A percentile compares a stretch with the other conserved stretches of the same genome.
These are phyloP conservation scores for Starmerella roubikii DNA, from an alignment of 805 yeast genomes.

Conservation along the genomic window DNA sequence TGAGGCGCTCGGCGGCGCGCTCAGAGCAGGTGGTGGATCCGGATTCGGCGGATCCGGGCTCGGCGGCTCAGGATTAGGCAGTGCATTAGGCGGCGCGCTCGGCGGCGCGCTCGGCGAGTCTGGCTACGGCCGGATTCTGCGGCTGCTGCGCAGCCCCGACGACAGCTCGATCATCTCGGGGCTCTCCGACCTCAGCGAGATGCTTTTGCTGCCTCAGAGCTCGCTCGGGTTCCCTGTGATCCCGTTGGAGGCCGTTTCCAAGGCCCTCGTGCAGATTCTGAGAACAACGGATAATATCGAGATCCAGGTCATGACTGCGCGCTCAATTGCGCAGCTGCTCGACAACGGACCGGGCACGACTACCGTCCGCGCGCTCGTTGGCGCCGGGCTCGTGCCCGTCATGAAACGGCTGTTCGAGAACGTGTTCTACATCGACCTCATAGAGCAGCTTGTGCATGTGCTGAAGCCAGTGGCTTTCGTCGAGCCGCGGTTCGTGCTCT, in stretches of 20 bases:
- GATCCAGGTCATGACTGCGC: constrained; percentile 67
- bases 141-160: constrained; percentile 5
- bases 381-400: constrained; percentile 50
- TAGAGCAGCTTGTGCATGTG: constrained; percentile 63
- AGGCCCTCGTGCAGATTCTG: constrained; percentile 43
- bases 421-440: constrained; percentile 73
- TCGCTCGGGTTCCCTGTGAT: constrained; percentile 26
- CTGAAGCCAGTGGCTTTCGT: constrained; percentile 26
- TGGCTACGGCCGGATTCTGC: constrained; percentile 12
- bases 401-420: constrained; percentile 55
- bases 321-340: constrained; percentile 67
- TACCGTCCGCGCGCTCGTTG: constrained; percentile 46
- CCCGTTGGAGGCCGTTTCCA: constrained; percentile 45
- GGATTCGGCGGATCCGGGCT: too few species aligned
- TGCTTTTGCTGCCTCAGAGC: constrained; percentile 23
- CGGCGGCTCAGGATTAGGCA: too few species aligned
- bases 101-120: constrained; percentile 1
- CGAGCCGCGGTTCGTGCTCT: constrained; percentile 27
- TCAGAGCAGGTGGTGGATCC: too few species aligned
- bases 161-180: constrained; percentile 20
- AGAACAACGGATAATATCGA: constrained; percentile 49
- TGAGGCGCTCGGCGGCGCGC: constrained; percentile 1
- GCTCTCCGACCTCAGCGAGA: constrained; percentile 25
- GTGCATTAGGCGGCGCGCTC: too few species aligned
- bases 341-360: constrained; percentile 50